These are phyloP conservation scores for Cylindrodendrum hubeiense DNA, from an alignment of 2,329 filamentous ascomycete genomes.

Conservation along the genomic window DNA sequence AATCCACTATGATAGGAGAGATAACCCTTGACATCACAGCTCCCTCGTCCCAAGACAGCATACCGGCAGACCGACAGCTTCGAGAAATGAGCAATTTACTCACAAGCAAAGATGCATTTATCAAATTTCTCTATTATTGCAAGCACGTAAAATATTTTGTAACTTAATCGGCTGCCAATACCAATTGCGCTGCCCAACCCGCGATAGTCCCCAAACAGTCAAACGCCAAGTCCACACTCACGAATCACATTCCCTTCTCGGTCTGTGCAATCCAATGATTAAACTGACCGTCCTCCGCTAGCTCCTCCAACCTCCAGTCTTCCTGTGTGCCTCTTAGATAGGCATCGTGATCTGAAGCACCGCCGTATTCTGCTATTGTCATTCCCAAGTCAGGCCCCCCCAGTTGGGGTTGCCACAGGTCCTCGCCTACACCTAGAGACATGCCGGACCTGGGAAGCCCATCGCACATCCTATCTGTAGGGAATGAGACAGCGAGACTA, in stretches of 20 bases:
- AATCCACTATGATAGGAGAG: background rate
- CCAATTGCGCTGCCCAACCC: slow-evolving; percentile 23
- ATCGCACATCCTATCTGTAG: slow-evolving; percentile 17
- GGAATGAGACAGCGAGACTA: slow-evolving; percentile 19
- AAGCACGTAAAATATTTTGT: slow-evolving; percentile 26
- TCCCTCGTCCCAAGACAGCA: background rate
- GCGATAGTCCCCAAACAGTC: slow-evolving; percentile 2
- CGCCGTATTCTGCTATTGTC: slow-evolving; percentile 25
- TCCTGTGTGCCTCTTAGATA: slow-evolving; percentile 49
- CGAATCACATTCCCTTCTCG: slow-evolving; percentile 35
- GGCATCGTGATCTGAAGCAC: slow-evolving; percentile 38
- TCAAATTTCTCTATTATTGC: background rate
- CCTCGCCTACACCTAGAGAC: slow-evolving; percentile 18
- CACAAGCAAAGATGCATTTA: background rate
- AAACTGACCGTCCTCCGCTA: slow-evolving; percentile 48
- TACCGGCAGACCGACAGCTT: background rate
- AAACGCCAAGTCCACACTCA: slow-evolving; percentile 10
- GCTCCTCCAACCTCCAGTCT: slow-evolving; percentile 52
- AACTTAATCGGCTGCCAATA: slow-evolving; percentile 22
- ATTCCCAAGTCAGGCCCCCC: slow-evolving; percentile 25
- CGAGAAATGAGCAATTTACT: background rate
- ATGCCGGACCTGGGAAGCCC: slow-evolving; percentile 22
- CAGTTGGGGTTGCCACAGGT: slow-evolving; percentile 28
- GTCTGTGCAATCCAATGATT: slow-evolving; percentile 49
- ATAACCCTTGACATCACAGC: background rate